A percentile compares a stretch with the other conserved stretches of the same genome.
These are phyloP conservation scores for Pythium folliculosum DNA, from an alignment of 352 stramenopile genomes.

Conservation along the genomic window DNA sequence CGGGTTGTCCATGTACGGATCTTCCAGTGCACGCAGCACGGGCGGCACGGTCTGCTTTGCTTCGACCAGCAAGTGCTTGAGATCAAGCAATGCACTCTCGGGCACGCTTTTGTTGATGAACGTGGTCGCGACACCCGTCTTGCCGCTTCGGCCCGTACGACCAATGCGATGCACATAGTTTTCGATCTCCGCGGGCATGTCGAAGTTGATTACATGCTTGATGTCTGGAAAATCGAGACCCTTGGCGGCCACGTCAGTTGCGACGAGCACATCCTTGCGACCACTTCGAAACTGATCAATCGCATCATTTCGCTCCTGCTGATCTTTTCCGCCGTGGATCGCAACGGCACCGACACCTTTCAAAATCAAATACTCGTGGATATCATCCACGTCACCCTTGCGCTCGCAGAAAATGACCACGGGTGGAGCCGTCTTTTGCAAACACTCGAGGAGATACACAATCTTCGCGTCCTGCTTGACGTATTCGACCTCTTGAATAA, in stretches of 20 bases:
- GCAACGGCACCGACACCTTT: conserved; percentile 96
- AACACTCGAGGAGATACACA: conserved; percentile 97
- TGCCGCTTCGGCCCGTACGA: conserved; percentile 97
- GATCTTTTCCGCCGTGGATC: conserved; percentile 98
- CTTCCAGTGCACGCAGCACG: conserved; percentile 97
- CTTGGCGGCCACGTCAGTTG: conserved; percentile 98
- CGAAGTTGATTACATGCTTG: conserved; percentile 99
- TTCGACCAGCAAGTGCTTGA: conserved; percentile 98
- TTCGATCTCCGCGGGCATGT: conserved; percentile 99
- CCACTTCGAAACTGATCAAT: conserved; percentile 95
- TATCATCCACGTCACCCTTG: conserved; percentile 98
- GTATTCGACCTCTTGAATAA: conserved; percentile 99
- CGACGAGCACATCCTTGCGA: conserved; percentile 97
- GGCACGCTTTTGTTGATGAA: conserved; percentile 98
- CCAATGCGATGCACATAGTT: conserved; percentile 99
- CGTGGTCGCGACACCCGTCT: conserved; percentile 97
- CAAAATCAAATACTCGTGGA: conserved; percentile 98
- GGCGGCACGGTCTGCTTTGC: conserved; percentile 98
- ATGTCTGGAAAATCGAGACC: conserved; percentile 99
- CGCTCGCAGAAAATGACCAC: conserved; percentile 98
- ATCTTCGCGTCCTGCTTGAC: conserved; percentile 99
- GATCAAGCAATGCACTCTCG: conserved; percentile 96
- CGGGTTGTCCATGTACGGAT: conserved; percentile 92
- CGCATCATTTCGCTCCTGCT: conserved; percentile 96
- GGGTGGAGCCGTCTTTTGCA: conserved; percentile 98